Base-by-base conservation (phyloP, 73 alveolate species). In the Tetrahymena elliotti region DNA sequence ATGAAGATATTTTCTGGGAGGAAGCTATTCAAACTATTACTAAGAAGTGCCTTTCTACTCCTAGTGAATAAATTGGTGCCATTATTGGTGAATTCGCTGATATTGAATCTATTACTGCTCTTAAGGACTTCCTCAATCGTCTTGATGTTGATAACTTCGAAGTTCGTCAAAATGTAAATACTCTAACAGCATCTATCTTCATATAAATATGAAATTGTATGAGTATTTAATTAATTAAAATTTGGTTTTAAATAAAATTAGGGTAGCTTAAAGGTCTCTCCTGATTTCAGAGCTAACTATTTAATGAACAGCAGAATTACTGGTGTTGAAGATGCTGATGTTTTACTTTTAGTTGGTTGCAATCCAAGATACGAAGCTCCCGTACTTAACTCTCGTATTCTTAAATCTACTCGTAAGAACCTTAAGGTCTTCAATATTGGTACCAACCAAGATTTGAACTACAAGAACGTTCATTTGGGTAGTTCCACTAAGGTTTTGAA, bases 241-340 rank as follows among this genome's bases (percentile, higher is more conserved):
- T 68, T 27, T 31, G n/a, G 12, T 5, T 9, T 52, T 47, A 0
- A 47, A 47, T 47, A 18, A 47, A 47, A 68, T 27, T n/a, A 68
- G 88, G 88, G 88, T 68, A 68, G n/a, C 36, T 96, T 97, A 22
- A 97, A 97, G 40, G 47, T 97, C 93, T 93, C 93, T 54, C 97
- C 98, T 33, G 98, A 98, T 94, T 97, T 98, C 94, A 98, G 99
- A 97, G 95, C 96, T n/a, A 95, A 98, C 84, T 98, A 98, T 93
- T 94, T 98, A 93, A 40, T 98, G 84, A 98, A 98, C 95, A 97
- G 99, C 24, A 97, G 96, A 97, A 97, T 98, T 82, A 94, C 97
- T 38, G 99, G 99, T 68, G 94, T 98, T 93, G 99, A 98, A 41
- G 99, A 98, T 38, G 97, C 99, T 34, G 99, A 98, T 93, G 95